Conservation (phyloP, 495 filamentous ascomycete species). For the Tuber brumale region DNA sequence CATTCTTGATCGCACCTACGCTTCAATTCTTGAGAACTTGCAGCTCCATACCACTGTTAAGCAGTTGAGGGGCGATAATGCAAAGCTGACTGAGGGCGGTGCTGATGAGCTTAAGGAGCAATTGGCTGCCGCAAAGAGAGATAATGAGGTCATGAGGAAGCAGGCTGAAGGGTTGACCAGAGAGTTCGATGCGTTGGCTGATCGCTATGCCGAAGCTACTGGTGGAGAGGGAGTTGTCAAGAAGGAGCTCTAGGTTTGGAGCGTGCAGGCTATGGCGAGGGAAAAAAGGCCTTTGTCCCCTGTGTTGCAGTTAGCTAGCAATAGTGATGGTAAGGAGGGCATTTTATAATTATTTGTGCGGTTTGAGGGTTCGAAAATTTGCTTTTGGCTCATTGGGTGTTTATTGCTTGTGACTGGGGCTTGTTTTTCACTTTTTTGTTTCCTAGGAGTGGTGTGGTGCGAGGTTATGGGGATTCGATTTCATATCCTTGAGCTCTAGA, state of each 20-base stretch:
- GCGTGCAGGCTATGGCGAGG: not conserved
- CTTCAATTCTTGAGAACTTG: slow-evolving; percentile 90
- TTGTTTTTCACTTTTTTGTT: not conserved
- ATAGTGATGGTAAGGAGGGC: not conserved
- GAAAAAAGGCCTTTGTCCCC: not conserved
- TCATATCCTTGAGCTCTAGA: not conserved
- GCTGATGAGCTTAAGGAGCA: slow-evolving; percentile 61
- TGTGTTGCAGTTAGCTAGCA: not conserved
- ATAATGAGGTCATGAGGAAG: slow-evolving; percentile 77
- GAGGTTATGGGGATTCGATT: not conserved
- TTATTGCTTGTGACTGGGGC: not conserved
- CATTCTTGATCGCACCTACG: slow-evolving; percentile 98
- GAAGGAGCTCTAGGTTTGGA: slow-evolving; percentile 43
- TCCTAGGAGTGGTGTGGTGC: not conserved
- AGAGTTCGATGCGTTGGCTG: slow-evolving; percentile 78
- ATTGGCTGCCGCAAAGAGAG: slow-evolving; percentile 62
- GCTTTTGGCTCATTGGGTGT: not conserved
- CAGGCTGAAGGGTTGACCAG: slow-evolving; percentile 66
- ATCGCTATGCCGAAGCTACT: slow-evolving; percentile 54
- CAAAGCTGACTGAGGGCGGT: slow-evolving; percentile 60
- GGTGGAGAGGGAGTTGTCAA: slow-evolving; percentile 27
- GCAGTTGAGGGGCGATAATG: slow-evolving; percentile 69
- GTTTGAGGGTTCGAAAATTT: not conserved
- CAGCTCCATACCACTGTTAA: slow-evolving; percentile 90
- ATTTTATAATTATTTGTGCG: slow-evolving; percentile 1